Evolutionary conservation across 768 basidiomycete genomes (phyloP).

Genomic region (Sarcomyxa edulis): DNA sequence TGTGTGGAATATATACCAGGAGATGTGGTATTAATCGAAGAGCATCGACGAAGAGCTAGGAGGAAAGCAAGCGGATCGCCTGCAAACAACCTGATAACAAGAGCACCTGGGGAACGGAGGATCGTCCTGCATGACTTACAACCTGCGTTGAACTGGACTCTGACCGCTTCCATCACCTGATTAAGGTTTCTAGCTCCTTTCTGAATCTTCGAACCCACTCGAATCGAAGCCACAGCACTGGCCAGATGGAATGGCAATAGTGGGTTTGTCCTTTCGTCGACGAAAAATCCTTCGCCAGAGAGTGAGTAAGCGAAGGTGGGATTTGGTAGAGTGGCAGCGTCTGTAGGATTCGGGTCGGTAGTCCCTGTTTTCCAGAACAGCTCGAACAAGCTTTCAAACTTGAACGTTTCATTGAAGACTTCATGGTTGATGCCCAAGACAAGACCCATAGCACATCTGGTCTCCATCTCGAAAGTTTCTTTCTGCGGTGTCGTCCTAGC

Average conservation of each 20-base stretch:
- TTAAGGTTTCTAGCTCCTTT: conserved; percentile 3
- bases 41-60: conserved; percentile 12
- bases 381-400: neutral
- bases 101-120: too few relatives aligned
- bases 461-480: too few relatives aligned
- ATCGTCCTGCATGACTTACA: too few relatives aligned
- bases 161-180: conserved; percentile 9
- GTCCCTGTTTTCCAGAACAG: conserved; percentile 29
- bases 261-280: conserved; percentile 30
- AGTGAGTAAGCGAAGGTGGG: conserved; percentile 29
- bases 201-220: too few relatives aligned
- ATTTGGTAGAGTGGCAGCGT: conserved; percentile 20
- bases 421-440: too few relatives aligned
- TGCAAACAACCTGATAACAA: conserved; percentile 20
- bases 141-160: conserved; percentile 4
- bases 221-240: conserved; percentile 13
- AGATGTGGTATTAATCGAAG: conserved; percentile 8
- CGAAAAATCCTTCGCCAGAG: conserved; percentile 20
- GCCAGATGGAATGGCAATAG: conserved; percentile 27
- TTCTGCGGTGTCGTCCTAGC: too few relatives aligned
- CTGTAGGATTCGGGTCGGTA: conserved; percentile 13
- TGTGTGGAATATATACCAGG: conserved; percentile 12
- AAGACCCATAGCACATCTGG: too few relatives aligned
- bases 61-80: conserved; percentile 25
- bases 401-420: neutral